Evolutionary conservation across 441 rosid genomes (phyloP), one percentile per base, ranked within the genome.

Genomic region (Populus trichocarpa): DNA sequence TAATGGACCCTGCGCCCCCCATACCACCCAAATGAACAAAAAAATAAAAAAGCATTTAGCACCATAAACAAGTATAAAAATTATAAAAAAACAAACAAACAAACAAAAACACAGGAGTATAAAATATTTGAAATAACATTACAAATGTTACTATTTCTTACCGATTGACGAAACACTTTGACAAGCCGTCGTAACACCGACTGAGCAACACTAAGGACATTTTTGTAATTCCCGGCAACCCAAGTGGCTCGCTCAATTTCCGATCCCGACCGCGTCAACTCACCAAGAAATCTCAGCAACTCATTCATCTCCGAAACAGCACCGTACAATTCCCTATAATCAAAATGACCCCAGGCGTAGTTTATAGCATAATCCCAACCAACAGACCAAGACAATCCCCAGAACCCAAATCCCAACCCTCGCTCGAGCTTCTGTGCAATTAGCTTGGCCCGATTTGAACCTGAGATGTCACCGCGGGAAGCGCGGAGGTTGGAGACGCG

Each of bases 401-500:
- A 75, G 26, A 84, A 61, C 67, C 92, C 90, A 12, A 88, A 35
- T 72, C 89, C 90, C 38, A 78, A 40, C 70, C 86, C 83, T 7
- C 83, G 88, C 77, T 91, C 88, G 0, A 94, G 83, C 81, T 86
- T 87, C 12, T 82, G 83, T 4, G 94, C 90, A 59, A 91, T 73
- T 46, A 74, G n/a, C 73, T 81, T 86, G 25, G 87, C 94, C 11
- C 97, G 90, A 46, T 81, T 73, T 9, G 92, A 83, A 6, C 96
- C 98, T 32, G 71, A 53, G 6, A 35, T 12, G 75, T 94, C 97
- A n/a, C 96, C 94, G 13, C 98, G 95, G 1, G 89, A 79, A 5
- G 85, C 83, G 11, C 98, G 97, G 10, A 91, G 82, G 82, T 88
- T 90, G 66, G 96, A 86, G 30, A 94, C 95, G 73, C 94, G 93